These are phyloP conservation scores for Calocybe gambosa DNA, from an alignment of 1,284 basidiomycete species.

Conservation along the genomic window DNA sequence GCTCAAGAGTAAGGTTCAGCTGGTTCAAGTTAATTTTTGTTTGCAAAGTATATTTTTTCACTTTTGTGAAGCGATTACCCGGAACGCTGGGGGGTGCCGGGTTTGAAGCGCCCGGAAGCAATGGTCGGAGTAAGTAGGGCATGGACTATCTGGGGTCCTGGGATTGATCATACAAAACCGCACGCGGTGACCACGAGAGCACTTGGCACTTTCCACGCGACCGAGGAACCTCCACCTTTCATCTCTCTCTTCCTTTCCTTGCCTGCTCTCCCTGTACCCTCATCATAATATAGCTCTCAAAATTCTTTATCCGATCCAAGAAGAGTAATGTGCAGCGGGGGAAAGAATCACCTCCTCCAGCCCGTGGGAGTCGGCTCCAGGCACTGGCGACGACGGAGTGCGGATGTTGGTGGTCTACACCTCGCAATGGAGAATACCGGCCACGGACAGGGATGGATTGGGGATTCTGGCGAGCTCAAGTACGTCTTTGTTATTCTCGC, in stretches of 20 bases:
- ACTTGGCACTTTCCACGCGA: slow-evolving; percentile 32
- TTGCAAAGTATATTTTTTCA: not conserved
- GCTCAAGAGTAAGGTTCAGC: not conserved
- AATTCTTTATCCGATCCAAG: not conserved
- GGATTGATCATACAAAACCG: slow-evolving; percentile 22
- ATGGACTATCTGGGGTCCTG: slow-evolving; percentile 17
- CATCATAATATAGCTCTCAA: not conserved
- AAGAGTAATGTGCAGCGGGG: slow-evolving; percentile 9
- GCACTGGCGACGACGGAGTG: slow-evolving; percentile 52
- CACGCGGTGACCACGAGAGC: slow-evolving; percentile 37
- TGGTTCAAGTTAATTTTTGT: not conserved
- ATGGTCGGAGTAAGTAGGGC: slow-evolving; percentile 14
- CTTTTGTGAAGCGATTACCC: not conserved
- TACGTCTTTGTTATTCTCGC: slow-evolving; percentile 30
- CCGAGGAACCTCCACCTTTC: slow-evolving; percentile 24
- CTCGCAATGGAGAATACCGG: slow-evolving; percentile 64
- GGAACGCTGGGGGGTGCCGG: slow-evolving; percentile 6
- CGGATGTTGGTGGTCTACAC: slow-evolving; percentile 79
- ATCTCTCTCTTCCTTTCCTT: slow-evolving; percentile 11
- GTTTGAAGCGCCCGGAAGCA: slow-evolving; percentile 11
- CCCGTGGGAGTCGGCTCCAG: slow-evolving; percentile 10
- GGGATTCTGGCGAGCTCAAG: slow-evolving; percentile 53
- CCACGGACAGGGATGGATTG: slow-evolving; percentile 70
- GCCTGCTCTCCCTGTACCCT: not conserved
- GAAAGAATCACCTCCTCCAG: slow-evolving; percentile 8